Evolutionary conservation across 78 protist species (phyloP), one percentile per base, ranked within the genome.

Genomic region (Dictyostelium capitatum): DNA sequence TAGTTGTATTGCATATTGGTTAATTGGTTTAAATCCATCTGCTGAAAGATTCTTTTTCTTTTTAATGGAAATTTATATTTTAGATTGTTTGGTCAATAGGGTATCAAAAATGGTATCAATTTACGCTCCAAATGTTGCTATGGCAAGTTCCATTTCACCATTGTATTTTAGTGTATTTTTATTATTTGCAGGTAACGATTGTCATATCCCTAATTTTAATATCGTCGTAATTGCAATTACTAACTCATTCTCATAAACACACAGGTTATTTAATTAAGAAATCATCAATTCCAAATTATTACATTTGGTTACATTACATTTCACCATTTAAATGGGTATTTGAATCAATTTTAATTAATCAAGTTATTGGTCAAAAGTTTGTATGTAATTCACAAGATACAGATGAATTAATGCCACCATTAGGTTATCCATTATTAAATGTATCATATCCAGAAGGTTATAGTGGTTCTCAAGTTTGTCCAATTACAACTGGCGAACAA

Each of bases 241-340:
- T n/a, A n/a, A n/a, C n/a, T n/a, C n/a, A n/a, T n/a, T n/a, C n/a
- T n/a, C n/a, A n/a, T n/a, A n/a, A n/a, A n/a, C n/a, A n/a, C 17
- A 9, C 19, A 4, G 50, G 28, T 59, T 91, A 83, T 56, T 62
- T 91, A 50, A 79, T 91, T 47, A 83, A 89, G 0, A 51, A 23
- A 3, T 43, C 46, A 17, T n/a, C 72, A 12, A 91, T 89, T 32
- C 90, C 83, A n/a, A 0, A 15, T 4, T 75, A 77, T 37, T 93
- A 73, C 81, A 64, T 41, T 37, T 83, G 92, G 92, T 30, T 83
- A 59, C 84, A 93, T 47, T 93, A 89, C 46, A 37, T 77, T 6
- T 93, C 96, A 15, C 91, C 91, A 69, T 81, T 93, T 19, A 85
- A 93, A 30, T 93, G 80, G 75, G 80, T 53, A 2, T 80, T 79